These are phyloP conservation scores for Citrullus colocynthis DNA, from an alignment of 306 rosid species.

Conservation along the genomic window DNA sequence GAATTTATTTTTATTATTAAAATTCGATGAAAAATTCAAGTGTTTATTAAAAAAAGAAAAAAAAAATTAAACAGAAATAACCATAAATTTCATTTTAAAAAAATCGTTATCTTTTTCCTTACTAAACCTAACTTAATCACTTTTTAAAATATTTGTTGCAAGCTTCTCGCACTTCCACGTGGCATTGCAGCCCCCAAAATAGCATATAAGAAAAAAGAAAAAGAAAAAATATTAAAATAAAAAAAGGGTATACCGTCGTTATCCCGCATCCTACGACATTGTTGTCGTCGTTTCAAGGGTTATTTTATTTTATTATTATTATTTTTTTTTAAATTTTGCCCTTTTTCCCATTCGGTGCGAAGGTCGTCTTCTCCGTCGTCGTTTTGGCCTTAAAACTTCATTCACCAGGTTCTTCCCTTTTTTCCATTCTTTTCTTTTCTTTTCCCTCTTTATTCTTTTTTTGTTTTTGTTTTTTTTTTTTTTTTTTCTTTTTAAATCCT, in stretches of 20 bases:
- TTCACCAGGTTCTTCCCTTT: not conserved
- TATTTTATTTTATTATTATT: not conserved
- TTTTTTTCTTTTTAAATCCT: too few species aligned
- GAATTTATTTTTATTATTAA: too few species aligned
- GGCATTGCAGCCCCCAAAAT: not conserved
- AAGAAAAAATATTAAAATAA: not conserved
- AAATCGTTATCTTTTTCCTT: too few species aligned
- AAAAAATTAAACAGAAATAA: too few species aligned
- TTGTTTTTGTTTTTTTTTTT: too few species aligned
- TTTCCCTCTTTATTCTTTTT: not conserved
- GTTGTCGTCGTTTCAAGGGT: constrained; percentile 15
- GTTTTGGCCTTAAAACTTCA: constrained; percentile 7
- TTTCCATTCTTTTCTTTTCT: too few species aligned
- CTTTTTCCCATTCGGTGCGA: not conserved
- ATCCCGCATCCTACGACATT: constrained; percentile 12
- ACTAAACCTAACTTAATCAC: too few species aligned
- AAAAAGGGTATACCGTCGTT: not conserved
- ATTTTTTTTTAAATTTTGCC: not conserved
- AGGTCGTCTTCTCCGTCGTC: constrained; percentile 21
- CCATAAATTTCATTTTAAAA: too few species aligned
- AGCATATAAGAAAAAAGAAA: not conserved
- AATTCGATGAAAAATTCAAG: too few species aligned
- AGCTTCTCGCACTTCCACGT: not conserved
- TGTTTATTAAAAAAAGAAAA: too few species aligned
- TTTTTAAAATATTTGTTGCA: not conserved